Percentiles rank a stretch among this genome's conserved stretches.
Conservation (phyloP, 495 filamentous ascomycete genomes). For the Penicillium dipodomyicola region DNA sequence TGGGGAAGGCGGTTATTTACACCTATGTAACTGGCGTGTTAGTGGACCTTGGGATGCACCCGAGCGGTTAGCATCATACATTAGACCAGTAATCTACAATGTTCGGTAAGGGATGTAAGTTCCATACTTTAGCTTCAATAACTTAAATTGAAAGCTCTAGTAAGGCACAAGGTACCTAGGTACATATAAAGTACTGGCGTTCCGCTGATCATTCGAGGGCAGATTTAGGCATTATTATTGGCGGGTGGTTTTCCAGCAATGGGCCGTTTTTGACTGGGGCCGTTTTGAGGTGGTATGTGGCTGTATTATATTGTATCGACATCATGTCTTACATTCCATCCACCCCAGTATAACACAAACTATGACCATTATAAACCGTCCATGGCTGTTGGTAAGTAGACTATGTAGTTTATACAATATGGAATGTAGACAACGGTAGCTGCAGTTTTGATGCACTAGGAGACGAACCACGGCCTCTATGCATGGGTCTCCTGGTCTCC, state of each 20-base stretch:
- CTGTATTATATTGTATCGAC: neutral
- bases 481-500: too few relatives aligned
- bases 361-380: neutral
- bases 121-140: conserved; percentile 2
- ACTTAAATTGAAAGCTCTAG: neutral
- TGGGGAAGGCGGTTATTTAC: neutral
- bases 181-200: conserved; percentile 2
- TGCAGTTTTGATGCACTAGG: neutral
- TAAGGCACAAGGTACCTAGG: neutral
- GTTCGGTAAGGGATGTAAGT: neutral
- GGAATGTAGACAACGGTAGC: neutral
- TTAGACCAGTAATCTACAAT: neutral
- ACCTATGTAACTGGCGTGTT: neutral
- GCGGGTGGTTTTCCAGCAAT: conserved; percentile 31
- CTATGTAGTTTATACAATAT: too few relatives aligned
- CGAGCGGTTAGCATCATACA: neutral
- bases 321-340: neutral
- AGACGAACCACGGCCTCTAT: neutral
- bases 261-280: neutral
- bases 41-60: too few relatives aligned
- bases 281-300: neutral
- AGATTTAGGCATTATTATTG: conserved; percentile 16
- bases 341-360: neutral
- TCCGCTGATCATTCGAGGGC: neutral
- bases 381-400: neutral